phyloP scores from a whole-genome alignment of 2,329 filamentous ascomycete genomes.

The Parafenestella ontariensis region DNA sequence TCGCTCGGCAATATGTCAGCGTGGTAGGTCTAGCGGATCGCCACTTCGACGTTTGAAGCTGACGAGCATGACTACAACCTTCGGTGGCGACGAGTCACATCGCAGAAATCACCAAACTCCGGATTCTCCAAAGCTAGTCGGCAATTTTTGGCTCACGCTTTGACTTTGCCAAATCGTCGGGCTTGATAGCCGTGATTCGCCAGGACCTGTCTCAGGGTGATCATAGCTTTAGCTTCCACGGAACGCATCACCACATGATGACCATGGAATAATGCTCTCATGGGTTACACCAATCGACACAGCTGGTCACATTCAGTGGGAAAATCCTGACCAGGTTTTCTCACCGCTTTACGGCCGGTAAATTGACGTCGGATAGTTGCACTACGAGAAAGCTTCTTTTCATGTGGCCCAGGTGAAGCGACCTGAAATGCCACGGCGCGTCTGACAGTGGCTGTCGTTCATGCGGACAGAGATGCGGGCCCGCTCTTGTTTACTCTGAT shows the following conservation, averaged over 20 bases:
- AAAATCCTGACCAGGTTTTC: conserved; percentile 18
- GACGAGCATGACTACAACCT: conserved; percentile 24
- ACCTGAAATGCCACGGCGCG: conserved; percentile 8
- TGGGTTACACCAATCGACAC: conserved; percentile 16
- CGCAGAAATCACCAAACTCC: conserved; percentile 16
- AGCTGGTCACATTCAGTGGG: conserved; percentile 13
- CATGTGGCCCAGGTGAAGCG: conserved; percentile 16
- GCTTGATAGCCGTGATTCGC: conserved; percentile 24
- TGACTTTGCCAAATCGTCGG: conserved; percentile 24
- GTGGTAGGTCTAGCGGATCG: conserved; percentile 6
- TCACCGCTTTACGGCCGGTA: conserved; percentile 21
- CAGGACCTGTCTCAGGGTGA: conserved; percentile 22
- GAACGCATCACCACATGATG: conserved; percentile 20
- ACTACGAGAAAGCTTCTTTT: conserved; percentile 30
- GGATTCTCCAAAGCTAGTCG: conserved; percentile 17
- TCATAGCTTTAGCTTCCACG: conserved; percentile 31
- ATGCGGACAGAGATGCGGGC: conserved; percentile 13
- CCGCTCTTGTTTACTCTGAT: conserved; percentile 12
- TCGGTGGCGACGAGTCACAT: conserved; percentile 20
- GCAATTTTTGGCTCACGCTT: conserved; percentile 21
- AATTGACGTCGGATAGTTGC: conserved; percentile 26
- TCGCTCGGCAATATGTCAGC: conserved; percentile 5
- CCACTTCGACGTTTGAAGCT: conserved; percentile 6
- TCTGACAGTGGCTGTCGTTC: conserved; percentile 18
- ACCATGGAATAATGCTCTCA: conserved; percentile 12